Conservation (phyloP, 2,329 filamentous ascomycete genomes). For the Drechmeria coniospora region DNA sequence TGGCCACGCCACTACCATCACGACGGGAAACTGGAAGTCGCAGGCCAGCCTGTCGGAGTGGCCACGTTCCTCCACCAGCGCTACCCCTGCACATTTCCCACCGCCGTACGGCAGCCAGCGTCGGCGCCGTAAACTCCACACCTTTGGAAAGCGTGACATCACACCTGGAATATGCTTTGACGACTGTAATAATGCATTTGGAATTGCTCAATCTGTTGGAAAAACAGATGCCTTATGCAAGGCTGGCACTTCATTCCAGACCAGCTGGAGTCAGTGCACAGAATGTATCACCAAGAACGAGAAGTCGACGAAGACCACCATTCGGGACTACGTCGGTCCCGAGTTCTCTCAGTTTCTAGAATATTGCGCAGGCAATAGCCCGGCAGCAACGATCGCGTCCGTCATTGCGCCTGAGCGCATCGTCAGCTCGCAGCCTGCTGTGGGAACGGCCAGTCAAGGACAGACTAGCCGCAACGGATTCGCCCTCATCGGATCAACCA, state of each 20-base stretch:
- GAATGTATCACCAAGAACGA: slow-evolving; percentile 22
- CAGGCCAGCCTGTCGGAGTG: slow-evolving; percentile 29
- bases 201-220: slow-evolving; percentile 31
- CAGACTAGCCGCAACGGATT: slow-evolving; percentile 10
- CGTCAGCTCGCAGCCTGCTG: slow-evolving; percentile 8
- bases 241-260: slow-evolving; percentile 23
- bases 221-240: slow-evolving; percentile 32
- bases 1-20: slow-evolving; percentile 26
- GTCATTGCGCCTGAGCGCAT: slow-evolving; percentile 9
- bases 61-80: too few species aligned
- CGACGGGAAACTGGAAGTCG: slow-evolving; percentile 40
- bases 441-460: slow-evolving; percentile 12
- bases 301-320: slow-evolving; percentile 11
- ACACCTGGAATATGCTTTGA: slow-evolving; percentile 35
- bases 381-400: slow-evolving; percentile 6
- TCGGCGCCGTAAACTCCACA: slow-evolving; percentile 8
- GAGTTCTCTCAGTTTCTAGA: slow-evolving; percentile 27
- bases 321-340: slow-evolving; percentile 18
- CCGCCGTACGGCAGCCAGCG: slow-evolving; percentile 7
- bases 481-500: slow-evolving; percentile 4
- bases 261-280: slow-evolving; percentile 21
- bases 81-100: too few species aligned
- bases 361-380: slow-evolving; percentile 24
- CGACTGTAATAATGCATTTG: slow-evolving; percentile 32
- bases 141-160: slow-evolving; percentile 23